Base-by-base conservation (phyloP, 192 early-diverging fungal genomes). In the Thamnidium elegans region DNA sequence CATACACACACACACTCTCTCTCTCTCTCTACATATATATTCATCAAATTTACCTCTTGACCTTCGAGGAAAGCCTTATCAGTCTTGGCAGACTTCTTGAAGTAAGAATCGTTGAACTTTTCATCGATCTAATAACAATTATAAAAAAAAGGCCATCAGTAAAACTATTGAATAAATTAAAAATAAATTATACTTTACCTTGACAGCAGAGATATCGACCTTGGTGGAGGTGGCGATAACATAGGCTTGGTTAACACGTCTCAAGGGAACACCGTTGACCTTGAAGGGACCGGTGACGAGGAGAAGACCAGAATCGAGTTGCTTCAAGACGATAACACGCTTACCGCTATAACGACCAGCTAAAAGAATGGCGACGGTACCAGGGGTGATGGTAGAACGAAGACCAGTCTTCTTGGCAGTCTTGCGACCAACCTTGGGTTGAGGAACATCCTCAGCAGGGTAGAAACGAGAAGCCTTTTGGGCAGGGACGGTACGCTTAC, bases 151-250 rank as follows among this genome's bases (percentile, higher is more conserved):
- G n/a, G n/a, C n/a, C 8, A n/a, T 10, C 7, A 45, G 13, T 59
- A 15, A 6, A 21, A 17, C 14, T 44, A 63, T 20, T 44, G 4
- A 13, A 39, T n/a, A 34, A 26, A 3, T 15, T 4, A 36, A 36
- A 3, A 7, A 36, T 36, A 36, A 7, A 36, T 36, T 36, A 4
- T 47, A 7, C 11, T 2, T 44, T 74, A 60, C 84, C 76, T 84
- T 83, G 73, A 88, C 82, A 63, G 79, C 75, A 63, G 87, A 81
- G 50, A 99, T 56, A 72, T 99, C 94, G 56, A 99, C 75, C 87
- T 96, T 98, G 85, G 97, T 98, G 70, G 97, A 98, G 76, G 96
- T 99, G 72, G 96, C 96, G 79, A 98, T 90, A 73, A 94, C 97
- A 85, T 96, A 99, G 68, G 96, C 94, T 86, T 96, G 94, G 92